phyloP scores from a whole-genome alignment of 2,329 filamentous ascomycete genomes.

The Colletotrichum lini region DNA sequence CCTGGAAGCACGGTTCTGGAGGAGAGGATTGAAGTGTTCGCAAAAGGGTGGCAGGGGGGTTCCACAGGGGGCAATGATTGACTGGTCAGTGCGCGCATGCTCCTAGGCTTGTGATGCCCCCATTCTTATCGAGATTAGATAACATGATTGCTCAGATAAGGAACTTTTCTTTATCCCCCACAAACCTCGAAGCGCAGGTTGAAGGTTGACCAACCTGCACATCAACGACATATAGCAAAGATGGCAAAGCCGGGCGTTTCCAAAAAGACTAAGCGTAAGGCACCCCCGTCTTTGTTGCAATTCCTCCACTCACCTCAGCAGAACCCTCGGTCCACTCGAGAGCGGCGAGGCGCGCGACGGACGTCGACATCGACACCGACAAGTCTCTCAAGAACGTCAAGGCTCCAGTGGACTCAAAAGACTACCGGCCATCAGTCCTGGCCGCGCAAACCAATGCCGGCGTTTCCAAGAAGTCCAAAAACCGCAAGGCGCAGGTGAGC shows the following conservation, averaged over 20 bases:
- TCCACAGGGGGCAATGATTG: conserved; percentile 32
- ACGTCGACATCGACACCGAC: conserved; percentile 79
- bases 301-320: conserved; percentile 50
- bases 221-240: conserved; percentile 30
- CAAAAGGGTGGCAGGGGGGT: conserved; percentile 19
- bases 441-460: conserved; percentile 77
- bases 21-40: conserved; percentile 17
- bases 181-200: conserved; percentile 7
- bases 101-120: conserved; percentile 27
- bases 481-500: conserved; percentile 68
- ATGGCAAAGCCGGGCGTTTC: conserved; percentile 44
- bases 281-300: neutral
- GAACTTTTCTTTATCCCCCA: conserved; percentile 42
- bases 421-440: conserved; percentile 75
- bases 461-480: conserved; percentile 76
- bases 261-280: conserved; percentile 51
- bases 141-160: conserved; percentile 33
- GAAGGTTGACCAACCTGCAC: conserved; percentile 15
- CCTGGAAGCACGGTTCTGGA: conserved; percentile 22
- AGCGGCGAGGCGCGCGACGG: conserved; percentile 79
- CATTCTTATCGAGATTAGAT: conserved; percentile 39
- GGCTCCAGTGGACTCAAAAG: conserved; percentile 63
- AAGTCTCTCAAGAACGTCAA: conserved; percentile 76
- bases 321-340: conserved; percentile 79
- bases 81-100: conserved; percentile 30